Conservation (phyloP, 2,329 filamentous ascomycete genomes). For the Lecanicillium sp. region DNA sequence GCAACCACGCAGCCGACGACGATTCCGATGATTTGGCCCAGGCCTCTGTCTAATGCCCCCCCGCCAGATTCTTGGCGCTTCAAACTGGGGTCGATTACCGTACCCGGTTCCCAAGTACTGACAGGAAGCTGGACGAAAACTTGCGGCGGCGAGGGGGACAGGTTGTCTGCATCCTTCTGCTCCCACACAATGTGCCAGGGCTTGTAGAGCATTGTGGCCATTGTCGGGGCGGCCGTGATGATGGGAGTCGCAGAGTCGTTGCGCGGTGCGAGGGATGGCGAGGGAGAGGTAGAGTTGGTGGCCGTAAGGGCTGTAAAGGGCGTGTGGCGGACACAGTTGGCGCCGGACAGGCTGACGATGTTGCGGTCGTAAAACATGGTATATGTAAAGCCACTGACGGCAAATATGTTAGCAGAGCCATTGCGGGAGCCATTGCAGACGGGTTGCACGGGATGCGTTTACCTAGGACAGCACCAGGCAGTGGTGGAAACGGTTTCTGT, state of each 20-base stretch:
- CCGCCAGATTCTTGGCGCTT: not conserved
- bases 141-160: slow-evolving; percentile 4
- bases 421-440: not conserved
- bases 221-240: not conserved
- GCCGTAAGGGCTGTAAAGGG: not conserved
- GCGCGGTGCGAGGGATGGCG: not conserved
- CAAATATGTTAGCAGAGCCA: not conserved
- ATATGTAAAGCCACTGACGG: slow-evolving; percentile 4
- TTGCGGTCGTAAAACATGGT: not conserved
- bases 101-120: slow-evolving; percentile 11
- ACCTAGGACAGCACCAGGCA: slow-evolving; percentile 12
- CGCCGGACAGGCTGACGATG: not conserved
- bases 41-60: not conserved
- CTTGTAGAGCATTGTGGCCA: slow-evolving; percentile 4
- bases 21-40: slow-evolving; percentile 11
- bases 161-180: slow-evolving; percentile 2
- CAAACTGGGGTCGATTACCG: slow-evolving; percentile 6
- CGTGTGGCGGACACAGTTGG: not conserved
- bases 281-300: not conserved
- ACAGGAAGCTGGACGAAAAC: slow-evolving; percentile 6
- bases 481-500: slow-evolving; percentile 9
- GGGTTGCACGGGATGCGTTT: not conserved
- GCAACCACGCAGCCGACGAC: slow-evolving; percentile 10
- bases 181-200: slow-evolving; percentile 12
- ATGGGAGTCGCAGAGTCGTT: not conserved